A percentile compares a stretch with the other conserved stretches of the same genome.
These are phyloP conservation scores for Pelargonium fulgidum DNA, from an alignment of 441 rosid species.

Conservation along the genomic window DNA sequence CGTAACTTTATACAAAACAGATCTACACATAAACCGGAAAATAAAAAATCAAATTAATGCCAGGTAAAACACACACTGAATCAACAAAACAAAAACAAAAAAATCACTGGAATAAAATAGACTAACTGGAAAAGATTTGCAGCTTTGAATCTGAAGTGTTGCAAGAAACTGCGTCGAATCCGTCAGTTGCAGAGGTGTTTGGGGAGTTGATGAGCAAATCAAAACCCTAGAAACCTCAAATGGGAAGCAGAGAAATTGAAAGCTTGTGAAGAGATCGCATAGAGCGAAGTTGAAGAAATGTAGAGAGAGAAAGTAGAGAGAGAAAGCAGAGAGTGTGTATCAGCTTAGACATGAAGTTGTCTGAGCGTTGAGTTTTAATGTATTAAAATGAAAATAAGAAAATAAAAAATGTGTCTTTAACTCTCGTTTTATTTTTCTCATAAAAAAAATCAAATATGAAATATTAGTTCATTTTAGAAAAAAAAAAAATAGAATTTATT, in stretches of 20 bases:
- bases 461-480: background rate
- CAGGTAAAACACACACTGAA: background rate
- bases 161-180: slow-evolving; percentile 5
- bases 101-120: slow-evolving; percentile 7
- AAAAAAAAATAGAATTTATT: background rate
- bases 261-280: slow-evolving; percentile 32
- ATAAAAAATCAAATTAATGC: background rate
- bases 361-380: slow-evolving; percentile 20
- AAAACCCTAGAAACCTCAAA: slow-evolving; percentile 22
- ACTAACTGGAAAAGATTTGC: slow-evolving; percentile 24
- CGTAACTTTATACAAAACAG: slow-evolving; percentile 22
- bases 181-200: background rate
- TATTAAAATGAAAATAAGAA: background rate
- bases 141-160: slow-evolving; percentile 27
- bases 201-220: background rate
- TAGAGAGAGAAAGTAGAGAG: slow-evolving; percentile 9
- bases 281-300: slow-evolving; percentile 23
- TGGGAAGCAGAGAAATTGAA: slow-evolving; percentile 1
- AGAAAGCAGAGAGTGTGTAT: slow-evolving; percentile 21
- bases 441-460: no score
- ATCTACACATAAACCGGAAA: slow-evolving; percentile 26
- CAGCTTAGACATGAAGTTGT: slow-evolving; percentile 22
- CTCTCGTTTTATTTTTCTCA: background rate
- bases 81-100: background rate
- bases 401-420: background rate